Evolutionary conservation across 257 asterid species (phyloP).

Genomic region (Ligustrum vulgare): DNA sequence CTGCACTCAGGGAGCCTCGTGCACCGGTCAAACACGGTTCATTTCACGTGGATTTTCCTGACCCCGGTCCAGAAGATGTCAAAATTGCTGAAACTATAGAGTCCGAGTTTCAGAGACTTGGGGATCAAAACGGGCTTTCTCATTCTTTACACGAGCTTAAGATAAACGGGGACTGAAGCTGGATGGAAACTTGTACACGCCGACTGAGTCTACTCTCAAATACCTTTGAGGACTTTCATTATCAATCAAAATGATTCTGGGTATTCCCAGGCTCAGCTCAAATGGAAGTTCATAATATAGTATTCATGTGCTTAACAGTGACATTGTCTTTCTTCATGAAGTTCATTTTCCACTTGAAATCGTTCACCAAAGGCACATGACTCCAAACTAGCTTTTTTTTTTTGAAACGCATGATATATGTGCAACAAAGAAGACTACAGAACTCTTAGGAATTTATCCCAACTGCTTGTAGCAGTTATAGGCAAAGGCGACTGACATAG

Average conservation of each 20-base stretch:
- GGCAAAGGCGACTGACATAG: conserved; percentile 69
- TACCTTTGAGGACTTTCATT: conserved; percentile 31
- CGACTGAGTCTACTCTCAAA: not conserved
- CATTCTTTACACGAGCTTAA: conserved; percentile 45
- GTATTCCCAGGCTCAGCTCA: not conserved
- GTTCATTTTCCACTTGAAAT: not conserved
- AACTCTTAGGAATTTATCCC: conserved; percentile 29
- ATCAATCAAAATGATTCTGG: not conserved
- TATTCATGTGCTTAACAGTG: not conserved
- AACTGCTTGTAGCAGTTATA: conserved; percentile 70
- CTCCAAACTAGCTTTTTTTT: conserved; percentile 3
- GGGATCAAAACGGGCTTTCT: conserved; percentile 55
- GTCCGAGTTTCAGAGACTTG: conserved; percentile 57
- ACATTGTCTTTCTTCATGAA: not conserved
- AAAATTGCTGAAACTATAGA: conserved; percentile 67
- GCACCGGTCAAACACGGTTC: conserved; percentile 65
- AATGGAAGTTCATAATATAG: not conserved
- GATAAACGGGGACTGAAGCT: conserved; percentile 42
- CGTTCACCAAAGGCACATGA: not conserved
- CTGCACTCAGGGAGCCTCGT: conserved; percentile 34
- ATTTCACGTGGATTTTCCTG: conserved; percentile 67
- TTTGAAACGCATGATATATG: not conserved
- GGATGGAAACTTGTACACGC: not conserved
- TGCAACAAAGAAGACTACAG: conserved; percentile 4
- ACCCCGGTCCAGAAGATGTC: conserved; percentile 59